phyloP scores from a whole-genome alignment of 257 asterid genomes.

The Paraleonurus japonicus region DNA sequence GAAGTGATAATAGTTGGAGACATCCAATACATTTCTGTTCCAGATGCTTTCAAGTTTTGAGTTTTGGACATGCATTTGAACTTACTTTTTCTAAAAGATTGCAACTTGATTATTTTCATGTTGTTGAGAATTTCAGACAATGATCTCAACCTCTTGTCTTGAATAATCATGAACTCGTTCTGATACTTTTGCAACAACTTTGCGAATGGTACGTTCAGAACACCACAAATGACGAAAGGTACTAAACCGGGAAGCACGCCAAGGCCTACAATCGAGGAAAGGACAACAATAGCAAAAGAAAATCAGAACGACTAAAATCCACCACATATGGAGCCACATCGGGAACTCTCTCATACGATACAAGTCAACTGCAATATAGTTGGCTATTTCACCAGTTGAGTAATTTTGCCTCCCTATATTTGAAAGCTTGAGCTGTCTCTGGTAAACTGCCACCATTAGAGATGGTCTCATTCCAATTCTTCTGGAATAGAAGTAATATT shows the following conservation, averaged over 20 bases:
- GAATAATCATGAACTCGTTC: slow-evolving; percentile 57
- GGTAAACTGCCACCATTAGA: slow-evolving; percentile 64
- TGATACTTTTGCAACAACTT: slow-evolving; percentile 64
- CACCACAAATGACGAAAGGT: slow-evolving; percentile 53
- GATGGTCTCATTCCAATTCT: slow-evolving; percentile 71
- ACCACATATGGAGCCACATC: slow-evolving; percentile 58
- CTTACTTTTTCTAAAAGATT: slow-evolving; percentile 59
- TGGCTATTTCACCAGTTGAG: slow-evolving; percentile 70
- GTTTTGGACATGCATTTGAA: slow-evolving; percentile 62
- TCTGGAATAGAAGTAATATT: slow-evolving; percentile 58
- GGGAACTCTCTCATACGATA: slow-evolving; percentile 75
- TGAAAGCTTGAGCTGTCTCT: slow-evolving; percentile 66
- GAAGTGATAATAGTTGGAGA: slow-evolving; percentile 68
- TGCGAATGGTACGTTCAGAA: slow-evolving; percentile 66
- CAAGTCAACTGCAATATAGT: slow-evolving; percentile 75
- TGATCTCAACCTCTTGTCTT: slow-evolving; percentile 63
- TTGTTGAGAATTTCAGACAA: slow-evolving; percentile 70
- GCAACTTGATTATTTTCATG: slow-evolving; percentile 77
- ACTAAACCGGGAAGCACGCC: slow-evolving; percentile 72
- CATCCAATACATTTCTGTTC: slow-evolving; percentile 60
- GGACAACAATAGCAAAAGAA: slow-evolving; percentile 41
- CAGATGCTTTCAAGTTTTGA: slow-evolving; percentile 40
- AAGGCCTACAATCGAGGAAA: slow-evolving; percentile 53
- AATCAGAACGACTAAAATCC: slow-evolving; percentile 51
- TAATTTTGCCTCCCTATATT: slow-evolving; percentile 51